A percentile compares a stretch with the other conserved stretches of the same genome.
Conservation (phyloP, 2,329 filamentous ascomycete genomes). For the Magnaporthiopsis poae region DNA sequence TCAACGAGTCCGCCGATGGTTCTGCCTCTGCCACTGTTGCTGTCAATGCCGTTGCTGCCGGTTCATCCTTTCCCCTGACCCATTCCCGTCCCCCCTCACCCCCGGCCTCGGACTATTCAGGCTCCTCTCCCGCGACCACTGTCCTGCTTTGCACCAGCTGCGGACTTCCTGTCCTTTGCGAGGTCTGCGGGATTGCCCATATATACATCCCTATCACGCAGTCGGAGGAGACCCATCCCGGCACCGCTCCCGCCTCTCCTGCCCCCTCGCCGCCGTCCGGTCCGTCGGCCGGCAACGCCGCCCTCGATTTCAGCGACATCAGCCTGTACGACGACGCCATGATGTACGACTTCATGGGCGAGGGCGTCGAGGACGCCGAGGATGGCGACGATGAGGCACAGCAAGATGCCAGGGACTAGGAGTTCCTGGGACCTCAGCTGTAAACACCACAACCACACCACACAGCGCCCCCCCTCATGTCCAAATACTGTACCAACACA, state of each 20-base stretch:
- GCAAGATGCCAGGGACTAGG: constrained; percentile 27
- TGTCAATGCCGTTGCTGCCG: constrained; percentile 5
- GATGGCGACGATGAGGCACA: constrained; percentile 1
- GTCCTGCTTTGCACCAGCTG: constrained; percentile 36
- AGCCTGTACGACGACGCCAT: constrained; percentile 3
- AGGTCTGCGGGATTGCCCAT: constrained; percentile 24
- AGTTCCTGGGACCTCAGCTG: background rate
- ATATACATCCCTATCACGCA: constrained; percentile 8
- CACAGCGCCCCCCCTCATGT: background rate
- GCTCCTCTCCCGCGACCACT: constrained; percentile 8
- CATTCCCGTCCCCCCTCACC: constrained; percentile 8
- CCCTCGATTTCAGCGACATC: background rate
- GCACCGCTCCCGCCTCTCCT: background rate
- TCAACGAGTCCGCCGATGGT: constrained; percentile 13
- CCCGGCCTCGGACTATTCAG: constrained; percentile 5
- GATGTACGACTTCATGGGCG: constrained; percentile 13
- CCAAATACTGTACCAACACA: background rate
- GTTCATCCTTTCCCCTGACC: constrained; percentile 6
- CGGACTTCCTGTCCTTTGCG: constrained; percentile 34
- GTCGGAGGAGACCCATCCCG: constrained; percentile 8
- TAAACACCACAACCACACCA: background rate
- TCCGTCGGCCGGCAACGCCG: background rate
- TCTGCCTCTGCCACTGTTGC: constrained; percentile 8
- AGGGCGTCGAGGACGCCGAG: constrained; percentile 7
- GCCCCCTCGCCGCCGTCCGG: background rate